Conservation (phyloP, 768 basidiomycete species). For the Mrakia blollopis region DNA sequence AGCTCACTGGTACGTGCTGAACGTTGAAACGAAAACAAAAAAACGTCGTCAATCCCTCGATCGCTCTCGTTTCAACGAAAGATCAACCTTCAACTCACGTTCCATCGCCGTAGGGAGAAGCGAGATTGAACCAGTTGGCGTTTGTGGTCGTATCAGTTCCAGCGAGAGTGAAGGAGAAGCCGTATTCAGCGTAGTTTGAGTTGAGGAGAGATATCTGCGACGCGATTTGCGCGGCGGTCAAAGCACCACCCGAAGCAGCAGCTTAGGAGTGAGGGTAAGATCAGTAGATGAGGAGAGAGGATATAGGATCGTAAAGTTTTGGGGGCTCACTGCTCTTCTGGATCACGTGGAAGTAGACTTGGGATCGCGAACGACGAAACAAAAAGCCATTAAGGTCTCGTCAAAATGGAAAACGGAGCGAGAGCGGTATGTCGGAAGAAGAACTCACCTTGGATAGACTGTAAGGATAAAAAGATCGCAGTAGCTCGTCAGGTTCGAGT, state of each 20-base stretch:
- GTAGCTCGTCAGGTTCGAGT: neutral
- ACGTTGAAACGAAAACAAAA: neutral
- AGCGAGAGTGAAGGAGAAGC: neutral
- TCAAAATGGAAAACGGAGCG: neutral
- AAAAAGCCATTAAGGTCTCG: no score
- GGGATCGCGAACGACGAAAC: neutral
- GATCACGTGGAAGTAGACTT: conserved; percentile 5
- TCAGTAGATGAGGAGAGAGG: neutral
- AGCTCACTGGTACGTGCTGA: neutral
- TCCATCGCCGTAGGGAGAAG: neutral
- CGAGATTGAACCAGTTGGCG: neutral
- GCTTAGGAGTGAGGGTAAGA: neutral
- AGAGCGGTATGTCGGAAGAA: neutral
- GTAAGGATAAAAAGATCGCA: neutral
- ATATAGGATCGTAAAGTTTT: neutral
- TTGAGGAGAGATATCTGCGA: neutral
- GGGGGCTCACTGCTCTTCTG: neutral
- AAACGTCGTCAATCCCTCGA: neutral
- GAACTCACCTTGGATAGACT: neutral
- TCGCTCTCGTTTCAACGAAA: neutral
- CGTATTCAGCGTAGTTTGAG: neutral
- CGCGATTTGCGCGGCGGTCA: neutral
- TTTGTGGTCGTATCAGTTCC: neutral
- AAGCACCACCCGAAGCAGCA: neutral
- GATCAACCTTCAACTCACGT: neutral